A percentile compares a stretch with the other conserved stretches of the same genome.
Conservation (phyloP, 331 rosid genomes). For the Prunus yedoensis region DNA sequence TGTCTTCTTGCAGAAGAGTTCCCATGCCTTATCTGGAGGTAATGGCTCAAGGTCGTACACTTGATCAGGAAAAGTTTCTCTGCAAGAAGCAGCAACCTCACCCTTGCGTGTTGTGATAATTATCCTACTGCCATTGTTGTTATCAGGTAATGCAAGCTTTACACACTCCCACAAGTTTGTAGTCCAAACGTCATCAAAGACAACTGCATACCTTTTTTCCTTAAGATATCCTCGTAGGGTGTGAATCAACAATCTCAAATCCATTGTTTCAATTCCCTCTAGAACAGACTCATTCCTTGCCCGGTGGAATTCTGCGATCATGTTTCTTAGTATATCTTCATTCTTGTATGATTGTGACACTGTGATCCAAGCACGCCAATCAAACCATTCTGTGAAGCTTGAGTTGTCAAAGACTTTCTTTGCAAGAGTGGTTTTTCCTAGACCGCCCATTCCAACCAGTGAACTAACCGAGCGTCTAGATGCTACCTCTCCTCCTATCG, state of each 20-base stretch:
- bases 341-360: slow-evolving; percentile 21
- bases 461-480: background rate
- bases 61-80: background rate
- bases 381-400: background rate
- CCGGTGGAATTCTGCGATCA: slow-evolving; percentile 4
- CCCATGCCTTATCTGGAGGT: background rate
- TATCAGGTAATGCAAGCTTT: slow-evolving; percentile 5
- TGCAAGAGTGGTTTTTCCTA: background rate
- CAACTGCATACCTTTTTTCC: slow-evolving; percentile 12
- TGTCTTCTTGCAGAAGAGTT: slow-evolving; percentile 13
- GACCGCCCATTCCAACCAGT: slow-evolving; percentile 11
- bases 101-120: slow-evolving; percentile 16
- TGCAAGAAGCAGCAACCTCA: slow-evolving; percentile 5
- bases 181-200: slow-evolving; percentile 27
- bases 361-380: slow-evolving; percentile 17
- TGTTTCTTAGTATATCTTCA: slow-evolving; percentile 11
- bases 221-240: background rate
- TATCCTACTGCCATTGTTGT: slow-evolving; percentile 3
- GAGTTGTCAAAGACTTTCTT: slow-evolving; percentile 13
- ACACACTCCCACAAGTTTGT: background rate
- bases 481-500: background rate
- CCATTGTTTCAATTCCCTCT: background rate
- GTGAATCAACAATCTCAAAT: background rate
- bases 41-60: background rate
- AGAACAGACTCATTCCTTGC: background rate